Evolutionary conservation across 2,329 filamentous ascomycete genomes (phyloP).

Genomic region (Periconia digitata): DNA sequence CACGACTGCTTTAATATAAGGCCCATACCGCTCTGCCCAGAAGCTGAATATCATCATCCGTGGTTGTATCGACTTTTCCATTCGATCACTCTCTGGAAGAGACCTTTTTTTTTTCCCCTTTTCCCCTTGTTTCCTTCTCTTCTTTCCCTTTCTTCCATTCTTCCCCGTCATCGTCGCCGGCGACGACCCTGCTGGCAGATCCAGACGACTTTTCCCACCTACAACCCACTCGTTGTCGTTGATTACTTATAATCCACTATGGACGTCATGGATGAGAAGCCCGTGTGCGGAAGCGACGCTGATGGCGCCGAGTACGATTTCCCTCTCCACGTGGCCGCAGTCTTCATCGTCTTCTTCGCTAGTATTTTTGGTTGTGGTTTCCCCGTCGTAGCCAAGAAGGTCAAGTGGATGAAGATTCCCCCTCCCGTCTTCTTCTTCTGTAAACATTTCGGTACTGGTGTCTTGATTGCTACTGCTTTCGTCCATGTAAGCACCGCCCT

Average conservation of each 20-base stretch:
- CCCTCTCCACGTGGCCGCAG: slow-evolving; percentile 41
- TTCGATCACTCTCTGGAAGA: slow-evolving; percentile 37
- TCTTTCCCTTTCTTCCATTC: slow-evolving; percentile 13
- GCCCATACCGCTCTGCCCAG: slow-evolving; percentile 35
- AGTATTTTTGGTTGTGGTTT: slow-evolving; percentile 42
- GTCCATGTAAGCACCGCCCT: slow-evolving; percentile 58
- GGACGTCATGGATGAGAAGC: slow-evolving; percentile 33
- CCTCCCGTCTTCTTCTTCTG: slow-evolving; percentile 62
- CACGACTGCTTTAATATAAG: slow-evolving; percentile 27
- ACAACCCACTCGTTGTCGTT: slow-evolving; percentile 13
- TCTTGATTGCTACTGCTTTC: slow-evolving; percentile 83
- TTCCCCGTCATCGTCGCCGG: slow-evolving; percentile 36
- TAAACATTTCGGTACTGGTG: slow-evolving; percentile 70
- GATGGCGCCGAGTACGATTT: slow-evolving; percentile 37
- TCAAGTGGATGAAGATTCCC: slow-evolving; percentile 61
- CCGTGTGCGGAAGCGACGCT: slow-evolving; percentile 33
- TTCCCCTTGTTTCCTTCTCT: slow-evolving; percentile 16
- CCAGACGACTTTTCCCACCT: slow-evolving; percentile 17
- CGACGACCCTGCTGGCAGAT: slow-evolving; percentile 37
- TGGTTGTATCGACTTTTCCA: slow-evolving; percentile 20
- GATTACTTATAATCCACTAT: slow-evolving; percentile 18
- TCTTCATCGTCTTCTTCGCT: slow-evolving; percentile 43
- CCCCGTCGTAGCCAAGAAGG: slow-evolving; percentile 50
- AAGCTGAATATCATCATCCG: slow-evolving; percentile 22
- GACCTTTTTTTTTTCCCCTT: slow-evolving; percentile 21